Evolutionary conservation across 768 basidiomycete species (phyloP).

Genomic region (Kwoniella europaea): DNA sequence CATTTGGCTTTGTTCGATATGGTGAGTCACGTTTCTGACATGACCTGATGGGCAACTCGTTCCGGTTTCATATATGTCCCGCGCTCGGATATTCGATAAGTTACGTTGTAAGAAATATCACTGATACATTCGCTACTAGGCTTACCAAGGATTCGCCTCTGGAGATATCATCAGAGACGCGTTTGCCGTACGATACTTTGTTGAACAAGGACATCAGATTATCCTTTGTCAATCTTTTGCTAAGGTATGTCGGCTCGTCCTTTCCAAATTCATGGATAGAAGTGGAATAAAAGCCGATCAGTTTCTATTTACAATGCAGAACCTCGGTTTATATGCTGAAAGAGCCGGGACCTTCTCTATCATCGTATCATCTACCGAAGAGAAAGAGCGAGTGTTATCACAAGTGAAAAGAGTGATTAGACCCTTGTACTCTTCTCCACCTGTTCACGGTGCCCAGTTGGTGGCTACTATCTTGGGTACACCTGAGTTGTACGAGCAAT

Average conservation of each 20-base stretch:
- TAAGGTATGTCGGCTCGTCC: slow-evolving; percentile 62
- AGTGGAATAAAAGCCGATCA: slow-evolving; percentile 15
- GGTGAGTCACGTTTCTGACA: slow-evolving; percentile 53
- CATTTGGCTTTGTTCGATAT: slow-evolving; percentile 99
- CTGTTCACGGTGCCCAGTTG: slow-evolving; percentile 61
- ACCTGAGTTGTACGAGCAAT: slow-evolving; percentile 50
- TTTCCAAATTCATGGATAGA: neutral
- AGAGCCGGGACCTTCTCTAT: slow-evolving; percentile 95
- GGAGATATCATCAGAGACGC: slow-evolving; percentile 88
- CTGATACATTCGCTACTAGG: slow-evolving; percentile 61
- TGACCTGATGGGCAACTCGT: too few species aligned
- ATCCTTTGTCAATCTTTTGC: slow-evolving; percentile 96
- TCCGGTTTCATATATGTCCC: neutral
- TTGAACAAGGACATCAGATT: slow-evolving; percentile 86
- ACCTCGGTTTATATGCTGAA: slow-evolving; percentile 98
- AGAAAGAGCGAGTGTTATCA: slow-evolving; percentile 80
- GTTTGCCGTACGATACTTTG: slow-evolving; percentile 92
- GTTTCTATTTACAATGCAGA: slow-evolving; percentile 58
- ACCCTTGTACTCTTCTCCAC: slow-evolving; percentile 98
- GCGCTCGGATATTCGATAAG: neutral
- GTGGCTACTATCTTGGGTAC: slow-evolving; percentile 56
- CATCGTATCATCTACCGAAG: slow-evolving; percentile 66
- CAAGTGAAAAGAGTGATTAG: slow-evolving; percentile 94
- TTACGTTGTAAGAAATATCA: neutral
- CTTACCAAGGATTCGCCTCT: slow-evolving; percentile 98